A percentile compares a stretch with the other conserved stretches of the same genome.
Evolutionary conservation across 352 stramenopile species (phyloP).

Genomic region (Pythium rhizo-oryzae): DNA sequence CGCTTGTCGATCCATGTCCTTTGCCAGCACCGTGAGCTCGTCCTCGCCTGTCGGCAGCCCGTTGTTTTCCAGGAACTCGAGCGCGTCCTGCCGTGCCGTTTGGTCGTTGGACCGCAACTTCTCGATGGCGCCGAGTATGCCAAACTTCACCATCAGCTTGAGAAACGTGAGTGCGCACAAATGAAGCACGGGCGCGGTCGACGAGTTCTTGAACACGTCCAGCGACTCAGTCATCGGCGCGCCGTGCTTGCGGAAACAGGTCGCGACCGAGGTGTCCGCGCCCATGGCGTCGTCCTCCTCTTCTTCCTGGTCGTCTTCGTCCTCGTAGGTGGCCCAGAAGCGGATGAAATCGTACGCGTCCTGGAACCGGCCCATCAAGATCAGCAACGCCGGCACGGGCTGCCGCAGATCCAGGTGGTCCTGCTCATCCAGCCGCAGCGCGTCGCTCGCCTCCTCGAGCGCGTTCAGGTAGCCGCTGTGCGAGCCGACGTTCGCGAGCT

Average conservation of each 20-base stretch:
- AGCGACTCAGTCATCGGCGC: conserved; percentile 10
- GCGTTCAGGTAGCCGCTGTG: conserved; percentile 2
- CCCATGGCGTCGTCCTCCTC: background rate
- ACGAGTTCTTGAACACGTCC: conserved; percentile 4
- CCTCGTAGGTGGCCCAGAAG: background rate
- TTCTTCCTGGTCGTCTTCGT: conserved; percentile 2
- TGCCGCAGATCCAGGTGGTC: background rate
- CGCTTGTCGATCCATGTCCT: conserved; percentile 1
- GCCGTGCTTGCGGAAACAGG: conserved; percentile 9
- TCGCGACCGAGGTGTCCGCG: background rate
- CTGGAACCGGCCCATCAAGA: background rate
- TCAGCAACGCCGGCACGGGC: background rate
- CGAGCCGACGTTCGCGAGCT: conserved; percentile 5
- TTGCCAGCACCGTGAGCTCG: background rate
- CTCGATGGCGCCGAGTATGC: conserved; percentile 2
- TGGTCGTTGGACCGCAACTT: conserved; percentile 1
- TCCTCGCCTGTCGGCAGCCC: background rate
- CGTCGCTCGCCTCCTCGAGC: background rate
- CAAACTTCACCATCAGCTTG: conserved; percentile 9
- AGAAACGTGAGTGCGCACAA: conserved; percentile 9
- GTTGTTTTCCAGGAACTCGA: background rate
- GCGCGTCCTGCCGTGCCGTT: background rate
- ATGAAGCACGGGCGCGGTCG: background rate
- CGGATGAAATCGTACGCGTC: conserved; percentile 6
- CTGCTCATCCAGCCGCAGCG: conserved; percentile 9